Base-by-base conservation (phyloP, 805 yeast genomes). In the Zygosaccharomyces pseudorouxii region DNA sequence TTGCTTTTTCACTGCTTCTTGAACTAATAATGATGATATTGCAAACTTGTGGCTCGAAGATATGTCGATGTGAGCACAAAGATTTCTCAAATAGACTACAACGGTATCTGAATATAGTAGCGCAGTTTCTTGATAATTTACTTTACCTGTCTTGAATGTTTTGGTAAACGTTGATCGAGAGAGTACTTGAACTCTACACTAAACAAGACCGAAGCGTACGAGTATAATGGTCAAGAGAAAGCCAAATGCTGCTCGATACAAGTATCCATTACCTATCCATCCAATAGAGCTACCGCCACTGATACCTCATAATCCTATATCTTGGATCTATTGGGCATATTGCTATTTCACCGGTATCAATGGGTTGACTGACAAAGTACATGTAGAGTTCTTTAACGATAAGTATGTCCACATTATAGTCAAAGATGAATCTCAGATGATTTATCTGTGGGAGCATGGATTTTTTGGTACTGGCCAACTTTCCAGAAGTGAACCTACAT, bases 381-480 rank as follows among this genome's bases (percentile, higher is more conserved):
- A 50, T 20, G 57, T 64, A 5, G 61, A 59, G 7, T 49, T 78
- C 54, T 69, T 66, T 37, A 77, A 63, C 33, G 64, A 64, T 2
- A 48, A 57, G 5, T 62, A 62, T 31, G 58, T 63, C 10, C 65
- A 60, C 41, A 50, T 64, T 5, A 27, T 55, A 36, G 76, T 85
- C 3, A 55, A 53, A 2, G 71, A 72, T 38, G 66, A 65, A 1
- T 54, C 60, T 0, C 81, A 75, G 28, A 82, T 84, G 80, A 55
- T 59, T 18, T 66, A 67, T 35, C 68, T 93, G 2, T 93, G 98
- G 98, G 67, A 73, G 14, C 76, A 76, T 56, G 99, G 99, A 1
- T 93, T 89, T 62, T 93, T 89, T 62, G 99, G 99, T 5, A 93
- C 92, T 60, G 99, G 98, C 2, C 78, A 79, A 2, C 70, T 89